These are phyloP conservation scores for Yarrowia divulgata DNA, from an alignment of 805 yeast genomes.

Conservation along the genomic window DNA sequence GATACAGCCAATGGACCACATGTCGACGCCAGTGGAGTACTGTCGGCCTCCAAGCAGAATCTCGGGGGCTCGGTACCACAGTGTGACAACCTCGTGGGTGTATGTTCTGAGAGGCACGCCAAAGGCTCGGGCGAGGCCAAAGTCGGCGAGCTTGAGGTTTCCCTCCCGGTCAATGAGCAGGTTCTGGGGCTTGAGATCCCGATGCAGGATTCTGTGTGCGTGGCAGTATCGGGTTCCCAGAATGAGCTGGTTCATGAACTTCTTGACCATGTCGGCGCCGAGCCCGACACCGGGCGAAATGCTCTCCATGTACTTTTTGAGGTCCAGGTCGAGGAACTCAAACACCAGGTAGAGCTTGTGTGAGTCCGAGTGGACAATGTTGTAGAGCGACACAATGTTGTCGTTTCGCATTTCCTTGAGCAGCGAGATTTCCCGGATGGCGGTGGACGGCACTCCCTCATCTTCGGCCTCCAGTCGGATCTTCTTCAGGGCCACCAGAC, in stretches of 20 bases:
- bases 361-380: constrained; percentile 93
- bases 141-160: constrained; percentile 91
- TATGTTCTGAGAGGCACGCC: constrained; percentile 98
- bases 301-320: constrained; percentile 92
- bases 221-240: constrained; percentile 89
- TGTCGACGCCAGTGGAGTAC: constrained; percentile 96
- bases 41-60: constrained; percentile 94
- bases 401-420: constrained; percentile 93
- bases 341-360: constrained; percentile 93
- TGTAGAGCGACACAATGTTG: constrained; percentile 87
- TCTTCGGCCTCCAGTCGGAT: constrained; percentile 95
- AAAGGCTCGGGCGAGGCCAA: constrained; percentile 96
- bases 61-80: constrained; percentile 98
- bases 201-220: constrained; percentile 81
- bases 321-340: constrained; percentile 91
- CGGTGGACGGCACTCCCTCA: constrained; percentile 98
- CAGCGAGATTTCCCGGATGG: constrained; percentile 93
- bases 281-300: constrained; percentile 79
- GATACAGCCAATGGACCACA: constrained; percentile 98
- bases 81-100: constrained; percentile 95
- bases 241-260: constrained; percentile 92
- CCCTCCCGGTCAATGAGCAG: constrained; percentile 88
- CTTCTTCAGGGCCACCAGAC: constrained; percentile 95
- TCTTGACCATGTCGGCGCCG: constrained; percentile 75
- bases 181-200: constrained; percentile 93